Conservation (phyloP, 192 early-diverging fungal species). For the Coemansia sp. region DNA sequence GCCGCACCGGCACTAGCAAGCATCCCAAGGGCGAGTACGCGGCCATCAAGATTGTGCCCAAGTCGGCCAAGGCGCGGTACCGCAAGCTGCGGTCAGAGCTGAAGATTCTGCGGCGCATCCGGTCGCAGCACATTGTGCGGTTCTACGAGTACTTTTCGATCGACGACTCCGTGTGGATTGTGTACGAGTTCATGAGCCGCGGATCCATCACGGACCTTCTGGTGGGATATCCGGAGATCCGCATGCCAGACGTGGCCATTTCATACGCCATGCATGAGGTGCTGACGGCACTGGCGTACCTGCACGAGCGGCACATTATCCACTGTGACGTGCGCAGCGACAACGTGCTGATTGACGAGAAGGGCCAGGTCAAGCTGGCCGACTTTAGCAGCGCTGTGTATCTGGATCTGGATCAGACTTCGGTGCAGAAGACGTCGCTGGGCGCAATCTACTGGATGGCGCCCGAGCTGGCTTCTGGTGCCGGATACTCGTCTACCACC, state of each 20-base stretch:
- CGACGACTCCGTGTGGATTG: conserved; percentile 58
- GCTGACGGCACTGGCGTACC: conserved; percentile 53
- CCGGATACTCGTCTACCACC: conserved; percentile 41
- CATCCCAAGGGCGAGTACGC: conserved; percentile 45
- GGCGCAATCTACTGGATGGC: conserved; percentile 59
- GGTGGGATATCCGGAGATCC: conserved; percentile 51
- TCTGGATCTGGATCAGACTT: conserved; percentile 37
- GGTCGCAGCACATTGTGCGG: conserved; percentile 52
- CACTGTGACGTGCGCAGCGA: conserved; percentile 60
- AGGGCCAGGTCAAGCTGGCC: conserved; percentile 69
- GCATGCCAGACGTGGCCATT: conserved; percentile 44
- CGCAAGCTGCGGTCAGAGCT: conserved; percentile 55
- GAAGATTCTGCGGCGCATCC: conserved; percentile 51
- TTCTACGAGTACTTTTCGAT: conserved; percentile 56
- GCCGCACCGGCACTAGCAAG: conserved; percentile 36
- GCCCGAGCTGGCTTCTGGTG: conserved; percentile 53
- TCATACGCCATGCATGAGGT: conserved; percentile 51
- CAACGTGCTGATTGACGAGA: conserved; percentile 55
- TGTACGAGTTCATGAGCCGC: conserved; percentile 59
- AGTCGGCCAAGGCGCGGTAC: conserved; percentile 49
- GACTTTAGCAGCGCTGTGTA: conserved; percentile 56
- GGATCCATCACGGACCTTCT: conserved; percentile 56
- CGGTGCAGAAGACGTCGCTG: conserved; percentile 43
- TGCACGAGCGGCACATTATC: conserved; percentile 51
- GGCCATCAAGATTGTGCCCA: conserved; percentile 54